These are phyloP conservation scores for Claviceps digitariae DNA, from an alignment of 2,329 filamentous ascomycete species.

Conservation along the genomic window DNA sequence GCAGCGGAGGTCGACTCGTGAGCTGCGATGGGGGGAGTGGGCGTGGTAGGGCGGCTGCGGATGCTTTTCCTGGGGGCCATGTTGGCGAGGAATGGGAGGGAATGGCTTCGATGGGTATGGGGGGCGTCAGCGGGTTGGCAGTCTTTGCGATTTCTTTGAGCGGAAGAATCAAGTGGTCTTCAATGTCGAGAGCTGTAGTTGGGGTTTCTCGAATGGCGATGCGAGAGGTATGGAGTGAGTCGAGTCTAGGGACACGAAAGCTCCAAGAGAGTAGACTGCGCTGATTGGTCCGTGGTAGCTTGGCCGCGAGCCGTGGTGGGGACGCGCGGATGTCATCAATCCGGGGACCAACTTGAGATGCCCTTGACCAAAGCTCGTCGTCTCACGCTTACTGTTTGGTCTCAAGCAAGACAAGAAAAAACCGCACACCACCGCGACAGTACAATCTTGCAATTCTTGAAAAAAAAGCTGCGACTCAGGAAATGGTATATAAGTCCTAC, in stretches of 20 bases:
- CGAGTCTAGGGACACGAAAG: constrained; percentile 29
- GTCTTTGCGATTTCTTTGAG: too few species aligned
- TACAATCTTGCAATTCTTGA: not conserved
- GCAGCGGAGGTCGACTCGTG: not conserved
- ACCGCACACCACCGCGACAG: not conserved
- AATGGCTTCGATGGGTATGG: not conserved
- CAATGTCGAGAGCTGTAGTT: too few species aligned
- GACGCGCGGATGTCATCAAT: not conserved
- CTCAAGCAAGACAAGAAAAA: not conserved
- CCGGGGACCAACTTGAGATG: not conserved
- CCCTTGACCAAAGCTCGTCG: not conserved
- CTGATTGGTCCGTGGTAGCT: constrained; percentile 18
- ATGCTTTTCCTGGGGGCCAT: constrained; percentile 39
- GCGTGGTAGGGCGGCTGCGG: constrained; percentile 14
- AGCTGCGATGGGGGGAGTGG: constrained; percentile 2
- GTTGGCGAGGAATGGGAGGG: not conserved
- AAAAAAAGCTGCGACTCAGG: too few species aligned
- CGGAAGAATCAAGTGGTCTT: too few species aligned
- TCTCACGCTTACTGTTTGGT: too few species aligned
- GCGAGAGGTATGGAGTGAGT: too few species aligned
- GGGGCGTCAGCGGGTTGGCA: too few species aligned
- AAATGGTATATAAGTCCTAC: not conserved
- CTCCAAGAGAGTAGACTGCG: constrained; percentile 14
- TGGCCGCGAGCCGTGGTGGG: not conserved
- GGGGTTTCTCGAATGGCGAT: too few species aligned